Evolutionary conservation across 495 filamentous ascomycete species (phyloP).

Genomic region (Podospora conica): DNA sequence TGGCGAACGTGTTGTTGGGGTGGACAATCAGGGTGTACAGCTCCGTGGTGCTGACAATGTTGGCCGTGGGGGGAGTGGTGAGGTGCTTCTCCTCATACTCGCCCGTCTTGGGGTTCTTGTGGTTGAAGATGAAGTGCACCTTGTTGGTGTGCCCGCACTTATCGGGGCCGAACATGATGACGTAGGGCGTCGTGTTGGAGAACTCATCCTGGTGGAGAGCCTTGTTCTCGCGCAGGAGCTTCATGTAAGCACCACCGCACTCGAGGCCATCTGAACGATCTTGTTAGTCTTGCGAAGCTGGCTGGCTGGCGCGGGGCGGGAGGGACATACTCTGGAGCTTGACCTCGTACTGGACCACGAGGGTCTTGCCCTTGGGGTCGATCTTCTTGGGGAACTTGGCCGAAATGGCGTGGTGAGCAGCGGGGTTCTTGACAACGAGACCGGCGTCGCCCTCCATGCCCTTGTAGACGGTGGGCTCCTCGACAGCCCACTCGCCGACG

Average conservation of each 20-base stretch:
- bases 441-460: constrained; percentile 95
- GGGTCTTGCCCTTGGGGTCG: constrained; percentile 91
- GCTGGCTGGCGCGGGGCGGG: background rate
- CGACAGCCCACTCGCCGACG: constrained; percentile 92
- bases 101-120: constrained; percentile 99
- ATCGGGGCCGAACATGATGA: constrained; percentile 99
- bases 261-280: constrained; percentile 70
- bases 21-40: constrained; percentile 95
- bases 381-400: constrained; percentile 97
- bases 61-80: constrained; percentile 71
- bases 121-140: constrained; percentile 99
- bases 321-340: constrained; percentile 85
- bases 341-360: constrained; percentile 99
- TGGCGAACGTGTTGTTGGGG: constrained; percentile 89
- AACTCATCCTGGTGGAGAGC: constrained; percentile 96
- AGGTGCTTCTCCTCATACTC: constrained; percentile 99
- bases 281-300: constrained; percentile 13
- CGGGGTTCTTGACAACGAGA: constrained; percentile 92
- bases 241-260: constrained; percentile 98
- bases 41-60: constrained; percentile 81
- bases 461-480: constrained; percentile 89
- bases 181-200: constrained; percentile 93
- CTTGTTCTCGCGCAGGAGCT: constrained; percentile 97
- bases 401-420: constrained; percentile 98
- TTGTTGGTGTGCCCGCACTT: constrained; percentile 99